phyloP scores from a whole-genome alignment of 305 asterid species.

The Fraxinus angustifolia region DNA sequence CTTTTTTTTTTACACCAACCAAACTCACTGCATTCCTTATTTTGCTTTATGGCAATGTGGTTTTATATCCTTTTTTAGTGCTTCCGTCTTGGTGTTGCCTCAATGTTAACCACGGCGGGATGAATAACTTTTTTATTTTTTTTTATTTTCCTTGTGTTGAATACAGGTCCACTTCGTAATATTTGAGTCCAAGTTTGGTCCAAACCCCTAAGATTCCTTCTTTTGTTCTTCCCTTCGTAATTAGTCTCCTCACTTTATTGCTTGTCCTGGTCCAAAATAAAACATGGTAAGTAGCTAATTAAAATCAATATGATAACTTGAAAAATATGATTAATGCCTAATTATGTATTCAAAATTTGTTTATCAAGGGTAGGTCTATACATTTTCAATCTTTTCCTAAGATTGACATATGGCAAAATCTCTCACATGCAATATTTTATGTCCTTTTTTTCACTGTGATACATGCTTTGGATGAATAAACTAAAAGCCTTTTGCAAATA shows the following conservation, averaged over 20 bases:
- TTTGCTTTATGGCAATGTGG: neutral
- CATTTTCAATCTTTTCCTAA: neutral
- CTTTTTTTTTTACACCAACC: neutral
- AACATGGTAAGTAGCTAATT: neutral
- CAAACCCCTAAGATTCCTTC: neutral
- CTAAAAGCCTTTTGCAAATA: neutral
- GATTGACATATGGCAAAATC: neutral
- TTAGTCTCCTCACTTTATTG: neutral
- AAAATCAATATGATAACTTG: neutral
- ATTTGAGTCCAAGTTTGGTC: neutral
- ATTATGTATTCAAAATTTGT: neutral
- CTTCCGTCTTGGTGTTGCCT: neutral
- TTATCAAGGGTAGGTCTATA: neutral
- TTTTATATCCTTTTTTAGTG: neutral
- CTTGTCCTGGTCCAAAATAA: neutral
- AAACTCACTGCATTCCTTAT: neutral
- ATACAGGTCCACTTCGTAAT: neutral
- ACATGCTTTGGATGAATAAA: neutral
- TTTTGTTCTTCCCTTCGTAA: neutral
- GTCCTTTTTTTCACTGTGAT: neutral
- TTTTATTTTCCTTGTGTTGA: neutral
- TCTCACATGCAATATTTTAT: neutral
- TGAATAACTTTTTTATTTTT: neutral
- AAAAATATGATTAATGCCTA: neutral
- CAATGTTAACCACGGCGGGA: neutral